Base-by-base conservation (phyloP, 352 stramenopile genomes). In the Phytophthora crassamura region DNA sequence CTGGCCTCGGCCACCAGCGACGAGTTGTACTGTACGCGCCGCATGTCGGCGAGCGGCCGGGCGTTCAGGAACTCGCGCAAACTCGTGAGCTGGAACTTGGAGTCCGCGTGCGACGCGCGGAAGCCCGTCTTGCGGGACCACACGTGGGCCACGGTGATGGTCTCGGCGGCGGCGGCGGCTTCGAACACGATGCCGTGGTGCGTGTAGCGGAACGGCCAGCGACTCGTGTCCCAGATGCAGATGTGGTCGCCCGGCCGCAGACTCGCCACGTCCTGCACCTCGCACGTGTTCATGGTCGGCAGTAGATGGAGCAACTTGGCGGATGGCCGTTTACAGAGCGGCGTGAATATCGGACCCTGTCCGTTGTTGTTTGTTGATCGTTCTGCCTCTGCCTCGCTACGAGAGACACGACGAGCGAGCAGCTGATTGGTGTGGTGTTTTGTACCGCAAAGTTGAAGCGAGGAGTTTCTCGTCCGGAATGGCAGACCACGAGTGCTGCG, bases 121-220 rank as follows among this genome's bases (percentile, higher is more conserved):
- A 91, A 78, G 12, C 70, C 73, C 33, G 77, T 69, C 43, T 90
- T 83, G 48, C 66, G 71, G 42, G 78, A 90, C 85, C 85, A 93
- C 14, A 89, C 78, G 62, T 93, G 85, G 12, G 81, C 82, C 28
- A 93, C 72, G 22, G 74, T 68, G 51, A 93, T 88, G 30, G 67
- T 74, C 40, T 88, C 80, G 7, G 69, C 42, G n/a, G 45, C 75
- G 15, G 39, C 56, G 45, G 69, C 85, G 8, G 67, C 30, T 25
- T 69, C 42, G 59, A 83, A 89, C 12, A 93, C 81, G 40, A 93
- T 67, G 59, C 85, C 85, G 56, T 93, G 85, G 69, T 93, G 85
- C 43, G 80, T 88, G 72, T 93, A 93, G 10, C 77, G 72, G 68
- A 91, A 88, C 1, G 85, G 85, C 82, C 82, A 93, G 33, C 85